A percentile compares a stretch with the other conserved stretches of the same genome.
phyloP scores from a whole-genome alignment of 345 rosid genomes.

The Punica granatum region DNA sequence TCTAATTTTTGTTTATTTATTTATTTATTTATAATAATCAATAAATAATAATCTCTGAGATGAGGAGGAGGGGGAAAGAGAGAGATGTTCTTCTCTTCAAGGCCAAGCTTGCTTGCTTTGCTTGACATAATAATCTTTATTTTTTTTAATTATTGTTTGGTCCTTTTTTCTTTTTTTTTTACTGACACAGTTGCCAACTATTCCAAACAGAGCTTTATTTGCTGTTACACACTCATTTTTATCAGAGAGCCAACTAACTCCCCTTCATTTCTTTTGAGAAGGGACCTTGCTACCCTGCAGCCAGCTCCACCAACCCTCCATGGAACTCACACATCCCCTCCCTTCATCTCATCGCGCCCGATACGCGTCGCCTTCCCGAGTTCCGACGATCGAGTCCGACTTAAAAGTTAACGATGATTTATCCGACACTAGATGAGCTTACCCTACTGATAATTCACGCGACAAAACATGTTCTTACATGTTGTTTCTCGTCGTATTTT shows the following conservation, averaged over 20 bases:
- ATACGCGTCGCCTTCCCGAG: no score
- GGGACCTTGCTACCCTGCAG: not conserved
- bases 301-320: conserved; percentile 7
- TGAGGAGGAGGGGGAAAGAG: not conserved
- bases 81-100: conserved; percentile 46
- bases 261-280: conserved; percentile 8
- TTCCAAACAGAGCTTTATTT: conserved; percentile 32
- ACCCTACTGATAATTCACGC: no score
- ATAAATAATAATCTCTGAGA: not conserved
- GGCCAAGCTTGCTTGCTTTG: conserved; percentile 47
- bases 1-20: not conserved
- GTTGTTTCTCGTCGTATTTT: no score
- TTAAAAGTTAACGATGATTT: no score
- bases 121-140: not conserved
- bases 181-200: conserved; percentile 84
- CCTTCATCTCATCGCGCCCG: no score
- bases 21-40: not conserved
- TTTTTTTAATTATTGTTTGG: conserved; percentile 18
- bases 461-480: no score
- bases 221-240: conserved; percentile 35
- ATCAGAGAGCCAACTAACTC: conserved; percentile 9
- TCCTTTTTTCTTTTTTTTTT: conserved; percentile 17
- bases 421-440: no score
- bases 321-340: not conserved
- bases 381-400: no score